These are phyloP conservation scores for Cyanodermella asteris DNA, from an alignment of 2,329 filamentous ascomycete species.

Conservation along the genomic window DNA sequence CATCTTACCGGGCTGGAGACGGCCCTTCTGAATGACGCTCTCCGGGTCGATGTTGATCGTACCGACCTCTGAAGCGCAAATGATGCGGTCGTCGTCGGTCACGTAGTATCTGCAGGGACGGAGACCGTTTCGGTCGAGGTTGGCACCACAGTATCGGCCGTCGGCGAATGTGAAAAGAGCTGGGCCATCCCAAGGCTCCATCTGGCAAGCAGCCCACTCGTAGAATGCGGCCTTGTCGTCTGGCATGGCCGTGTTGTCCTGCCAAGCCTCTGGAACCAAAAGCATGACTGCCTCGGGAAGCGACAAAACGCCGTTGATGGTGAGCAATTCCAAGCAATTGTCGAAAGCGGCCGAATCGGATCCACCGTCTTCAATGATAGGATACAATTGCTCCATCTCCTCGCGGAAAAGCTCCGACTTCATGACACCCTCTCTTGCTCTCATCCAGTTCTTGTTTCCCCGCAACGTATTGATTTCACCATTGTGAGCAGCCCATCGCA, in stretches of 20 bases:
- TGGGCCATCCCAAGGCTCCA: constrained; percentile 97
- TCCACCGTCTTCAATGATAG: constrained; percentile 87
- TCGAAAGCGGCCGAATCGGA: constrained; percentile 95
- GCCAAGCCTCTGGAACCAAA: constrained; percentile 96
- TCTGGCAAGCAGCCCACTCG: constrained; percentile 94
- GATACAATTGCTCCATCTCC: constrained; percentile 74
- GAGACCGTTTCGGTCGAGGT: constrained; percentile 85
- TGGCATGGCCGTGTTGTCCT: constrained; percentile 80
- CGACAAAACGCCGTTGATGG: constrained; percentile 88
- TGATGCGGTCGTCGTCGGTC: constrained; percentile 88
- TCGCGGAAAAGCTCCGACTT: constrained; percentile 82
- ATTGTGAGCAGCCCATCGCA: constrained; percentile 94
- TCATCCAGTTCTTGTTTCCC: constrained; percentile 99
- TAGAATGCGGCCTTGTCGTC: constrained; percentile 93
- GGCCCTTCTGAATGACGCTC: constrained; percentile 74
- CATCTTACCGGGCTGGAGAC: constrained; percentile 88
- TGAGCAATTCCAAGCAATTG: constrained; percentile 82
- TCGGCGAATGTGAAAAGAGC: constrained; percentile 95
- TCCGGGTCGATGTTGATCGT: constrained; percentile 84
- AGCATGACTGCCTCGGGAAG: constrained; percentile 94
- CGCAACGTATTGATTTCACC: constrained; percentile 95
- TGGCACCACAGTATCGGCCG: constrained; percentile 89
- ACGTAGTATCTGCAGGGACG: constrained; percentile 94
- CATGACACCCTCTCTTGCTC: constrained; percentile 84
- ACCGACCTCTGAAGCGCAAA: constrained; percentile 90